Percentiles rank a stretch among this genome's conserved stretches.
phyloP scores from a whole-genome alignment of 2,329 filamentous ascomycete species.

The Fusarium cyanostomum region DNA sequence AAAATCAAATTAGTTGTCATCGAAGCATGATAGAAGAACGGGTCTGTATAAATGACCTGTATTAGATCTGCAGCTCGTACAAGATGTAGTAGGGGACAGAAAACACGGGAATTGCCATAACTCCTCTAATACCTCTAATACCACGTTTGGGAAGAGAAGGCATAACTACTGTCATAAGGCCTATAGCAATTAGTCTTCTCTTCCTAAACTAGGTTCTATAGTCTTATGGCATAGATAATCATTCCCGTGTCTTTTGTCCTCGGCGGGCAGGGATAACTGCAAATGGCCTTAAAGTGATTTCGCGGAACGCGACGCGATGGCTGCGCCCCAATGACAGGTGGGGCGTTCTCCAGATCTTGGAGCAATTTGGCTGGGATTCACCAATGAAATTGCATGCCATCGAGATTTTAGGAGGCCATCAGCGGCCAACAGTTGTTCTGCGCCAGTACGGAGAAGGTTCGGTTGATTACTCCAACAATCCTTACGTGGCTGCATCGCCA shows the following conservation, averaged over 20 bases:
- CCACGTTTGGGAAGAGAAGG: too few species aligned
- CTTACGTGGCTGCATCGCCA: constrained; percentile 43
- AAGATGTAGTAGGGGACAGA: too few species aligned
- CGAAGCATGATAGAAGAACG: too few species aligned
- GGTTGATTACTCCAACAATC: constrained; percentile 24
- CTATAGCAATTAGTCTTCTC: too few species aligned
- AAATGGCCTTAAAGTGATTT: constrained; percentile 3
- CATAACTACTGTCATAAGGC: too few species aligned
- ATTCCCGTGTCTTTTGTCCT: background rate
- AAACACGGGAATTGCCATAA: too few species aligned
- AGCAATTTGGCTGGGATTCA: constrained; percentile 16
- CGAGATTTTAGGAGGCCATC: constrained; percentile 22
- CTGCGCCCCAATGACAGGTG: constrained; percentile 36
- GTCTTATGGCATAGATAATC: background rate
- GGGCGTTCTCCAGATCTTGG: constrained; percentile 14
- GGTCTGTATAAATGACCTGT: too few species aligned
- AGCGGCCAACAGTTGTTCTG: constrained; percentile 29
- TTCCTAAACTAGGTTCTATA: too few species aligned
- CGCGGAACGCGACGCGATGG: constrained; percentile 11
- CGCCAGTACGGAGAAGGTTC: constrained; percentile 31
- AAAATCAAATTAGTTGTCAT: too few species aligned
- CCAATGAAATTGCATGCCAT: constrained; percentile 28
- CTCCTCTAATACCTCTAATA: too few species aligned
- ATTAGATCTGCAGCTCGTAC: too few species aligned
- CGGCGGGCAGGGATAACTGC: constrained; percentile 3